These are phyloP conservation scores for Podila epicladia DNA, from an alignment of 192 early-diverging fungal species.

Conservation along the genomic window DNA sequence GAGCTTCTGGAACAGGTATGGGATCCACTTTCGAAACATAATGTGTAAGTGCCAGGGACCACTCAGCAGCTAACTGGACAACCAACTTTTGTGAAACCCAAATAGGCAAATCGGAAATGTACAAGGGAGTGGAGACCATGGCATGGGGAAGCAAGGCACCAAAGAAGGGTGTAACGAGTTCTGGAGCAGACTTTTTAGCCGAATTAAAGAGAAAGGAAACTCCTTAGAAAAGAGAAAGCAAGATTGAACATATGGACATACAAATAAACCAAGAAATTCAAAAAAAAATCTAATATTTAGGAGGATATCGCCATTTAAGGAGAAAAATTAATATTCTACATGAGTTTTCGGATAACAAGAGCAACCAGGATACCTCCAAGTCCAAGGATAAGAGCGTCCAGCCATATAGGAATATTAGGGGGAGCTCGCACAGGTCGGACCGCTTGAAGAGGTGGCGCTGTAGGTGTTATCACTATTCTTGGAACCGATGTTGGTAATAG, in stretches of 20 bases:
- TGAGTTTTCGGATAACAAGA: conserved; percentile 29
- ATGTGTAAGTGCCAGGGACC: not conserved
- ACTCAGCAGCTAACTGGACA: too few species aligned
- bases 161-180: conserved; percentile 34
- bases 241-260: not conserved
- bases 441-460: too few species aligned
- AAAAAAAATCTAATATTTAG: not conserved
- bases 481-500: too few species aligned
- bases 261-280: not conserved
- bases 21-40: not conserved
- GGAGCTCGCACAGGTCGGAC: not conserved
- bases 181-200: conserved; percentile 35
- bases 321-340: not conserved
- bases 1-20: conserved; percentile 12
- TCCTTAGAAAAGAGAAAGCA: conserved; percentile 1
- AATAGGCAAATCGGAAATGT: conserved; percentile 41
- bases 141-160: conserved; percentile 32
- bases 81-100: too few species aligned
- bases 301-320: too few species aligned
- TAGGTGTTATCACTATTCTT: too few species aligned
- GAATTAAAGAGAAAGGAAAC: conserved; percentile 39
- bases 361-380: conserved; percentile 32
- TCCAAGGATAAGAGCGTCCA: conserved; percentile 44
- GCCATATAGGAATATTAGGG: conserved; percentile 37
- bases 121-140: conserved; percentile 44